Evolutionary conservation across 345 rosid genomes (phyloP).

Genomic region (Xanthoceras sorbifolium): DNA sequence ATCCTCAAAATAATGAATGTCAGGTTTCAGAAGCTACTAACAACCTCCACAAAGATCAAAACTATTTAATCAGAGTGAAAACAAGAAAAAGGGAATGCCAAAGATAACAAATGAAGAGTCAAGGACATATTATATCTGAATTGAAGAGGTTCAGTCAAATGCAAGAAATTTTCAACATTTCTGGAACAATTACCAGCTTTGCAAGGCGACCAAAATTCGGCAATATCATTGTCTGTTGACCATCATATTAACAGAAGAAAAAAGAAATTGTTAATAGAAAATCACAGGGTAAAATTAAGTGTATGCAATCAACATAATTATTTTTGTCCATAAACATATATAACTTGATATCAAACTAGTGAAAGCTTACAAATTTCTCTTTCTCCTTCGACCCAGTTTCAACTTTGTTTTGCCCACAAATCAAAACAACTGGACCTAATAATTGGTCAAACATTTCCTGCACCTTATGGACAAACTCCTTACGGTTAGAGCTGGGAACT

Average conservation of each 20-base stretch:
- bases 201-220: conserved; percentile 85
- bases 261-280: not conserved
- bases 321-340: not conserved
- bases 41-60: not conserved
- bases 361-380: conserved; percentile 76
- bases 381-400: conserved; percentile 81
- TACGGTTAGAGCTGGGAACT: conserved; percentile 68
- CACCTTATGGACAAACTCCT: conserved; percentile 72
- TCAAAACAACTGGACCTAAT: conserved; percentile 82
- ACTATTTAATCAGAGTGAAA: not conserved
- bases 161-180: conserved; percentile 7
- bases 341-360: conserved; percentile 15
- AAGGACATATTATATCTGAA: conserved; percentile 5
- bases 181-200: conserved; percentile 68
- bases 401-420: conserved; percentile 85
- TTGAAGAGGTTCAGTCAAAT: not conserved
- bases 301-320: not conserved
- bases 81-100: not conserved
- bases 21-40: conserved; percentile 8
- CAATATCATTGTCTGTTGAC: conserved; percentile 85
- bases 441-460: conserved; percentile 76
- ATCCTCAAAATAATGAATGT: not conserved
- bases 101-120: not conserved
- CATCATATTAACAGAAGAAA: conserved; percentile 20
- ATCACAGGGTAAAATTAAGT: not conserved